Percentiles rank a stretch among this genome's conserved stretches.
These are phyloP conservation scores for Phytophthora foliorum DNA, from an alignment of 352 stramenopile genomes.

Conservation along the genomic window DNA sequence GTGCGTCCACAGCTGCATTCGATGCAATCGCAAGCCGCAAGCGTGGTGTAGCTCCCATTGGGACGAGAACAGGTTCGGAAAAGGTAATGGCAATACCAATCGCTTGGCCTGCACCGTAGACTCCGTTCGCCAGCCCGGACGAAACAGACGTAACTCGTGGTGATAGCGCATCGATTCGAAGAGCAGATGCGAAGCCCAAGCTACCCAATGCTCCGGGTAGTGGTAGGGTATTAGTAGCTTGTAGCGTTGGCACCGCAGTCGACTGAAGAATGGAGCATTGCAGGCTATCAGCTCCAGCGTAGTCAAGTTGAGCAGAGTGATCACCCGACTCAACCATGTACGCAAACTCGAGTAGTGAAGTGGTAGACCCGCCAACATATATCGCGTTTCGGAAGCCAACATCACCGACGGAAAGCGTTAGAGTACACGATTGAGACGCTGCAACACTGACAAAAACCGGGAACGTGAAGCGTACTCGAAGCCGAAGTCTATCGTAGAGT, in stretches of 20 bases:
- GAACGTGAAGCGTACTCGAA: conserved; percentile 68
- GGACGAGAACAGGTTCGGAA: conserved; percentile 54
- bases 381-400: conserved; percentile 40
- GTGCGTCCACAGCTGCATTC: conserved; percentile 21
- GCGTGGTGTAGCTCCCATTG: conserved; percentile 25
- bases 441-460: conserved; percentile 46
- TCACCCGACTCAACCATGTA: conserved; percentile 66
- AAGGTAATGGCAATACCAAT: conserved; percentile 68
- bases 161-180: conserved; percentile 57
- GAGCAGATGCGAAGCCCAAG: conserved; percentile 42
- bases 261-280: conserved; percentile 59
- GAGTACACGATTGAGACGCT: conserved; percentile 33
- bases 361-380: conserved; percentile 63
- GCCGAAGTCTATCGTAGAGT: conserved; percentile 41
- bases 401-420: conserved; percentile 59
- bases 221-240: conserved; percentile 51
- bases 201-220: conserved; percentile 52
- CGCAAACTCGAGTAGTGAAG: conserved; percentile 57
- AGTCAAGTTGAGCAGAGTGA: conserved; percentile 58
- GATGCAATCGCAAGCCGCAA: conserved; percentile 59
- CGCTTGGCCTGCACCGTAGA: conserved; percentile 70
- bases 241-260: conserved; percentile 54
- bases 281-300: conserved; percentile 50
- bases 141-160: conserved; percentile 62
- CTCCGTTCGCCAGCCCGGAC: conserved; percentile 47